phyloP scores from a whole-genome alignment of 345 rosid species.

The Hibiscus syriacus region DNA sequence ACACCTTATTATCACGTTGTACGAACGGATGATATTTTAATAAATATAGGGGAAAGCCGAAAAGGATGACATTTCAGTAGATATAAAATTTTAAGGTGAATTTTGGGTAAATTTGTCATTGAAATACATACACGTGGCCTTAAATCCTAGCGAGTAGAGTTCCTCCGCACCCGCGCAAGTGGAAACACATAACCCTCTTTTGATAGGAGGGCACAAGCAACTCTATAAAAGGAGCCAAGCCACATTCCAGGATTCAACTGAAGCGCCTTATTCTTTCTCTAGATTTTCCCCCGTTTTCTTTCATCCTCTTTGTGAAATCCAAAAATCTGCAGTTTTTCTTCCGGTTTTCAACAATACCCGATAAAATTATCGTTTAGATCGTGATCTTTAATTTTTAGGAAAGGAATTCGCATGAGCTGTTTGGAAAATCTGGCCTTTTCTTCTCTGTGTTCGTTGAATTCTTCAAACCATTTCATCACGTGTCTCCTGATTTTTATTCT shows the following conservation, averaged over 20 bases:
- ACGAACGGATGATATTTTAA: no score
- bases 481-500: constrained; percentile 69
- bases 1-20: no score
- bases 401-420: constrained; percentile 87
- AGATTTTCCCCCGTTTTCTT: not conserved
- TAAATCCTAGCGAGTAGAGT: not conserved
- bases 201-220: not conserved
- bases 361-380: not conserved
- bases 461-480: constrained; percentile 56
- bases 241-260: not conserved
- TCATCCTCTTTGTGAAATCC: not conserved
- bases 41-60: no score
- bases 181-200: not conserved
- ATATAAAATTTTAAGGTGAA: no score
- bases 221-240: constrained; percentile 12
- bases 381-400: not conserved
- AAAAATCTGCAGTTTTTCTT: not conserved
- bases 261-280: not conserved
- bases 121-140: not conserved
- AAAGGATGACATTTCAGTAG: no score
- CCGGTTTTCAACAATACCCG: not conserved
- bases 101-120: no score
- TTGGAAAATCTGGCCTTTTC: constrained; percentile 62
- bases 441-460: constrained; percentile 36
- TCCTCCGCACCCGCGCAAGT: not conserved